These are phyloP conservation scores for Phyllosticta citribraziliensis DNA, from an alignment of 2,329 filamentous ascomycete species.

Conservation along the genomic window DNA sequence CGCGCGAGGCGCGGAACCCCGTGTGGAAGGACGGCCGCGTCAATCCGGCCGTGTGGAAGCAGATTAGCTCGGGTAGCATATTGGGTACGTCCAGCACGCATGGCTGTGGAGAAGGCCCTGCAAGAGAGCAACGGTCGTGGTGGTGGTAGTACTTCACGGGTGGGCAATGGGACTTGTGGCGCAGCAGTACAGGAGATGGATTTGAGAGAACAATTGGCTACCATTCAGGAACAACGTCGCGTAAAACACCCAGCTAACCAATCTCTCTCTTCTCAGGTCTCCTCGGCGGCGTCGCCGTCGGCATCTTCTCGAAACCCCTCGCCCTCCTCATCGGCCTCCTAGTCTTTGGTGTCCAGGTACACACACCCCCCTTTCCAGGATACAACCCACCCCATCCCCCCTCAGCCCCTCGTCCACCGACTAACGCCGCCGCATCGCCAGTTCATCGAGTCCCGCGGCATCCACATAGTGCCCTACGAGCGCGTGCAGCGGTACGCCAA, in stretches of 20 bases:
- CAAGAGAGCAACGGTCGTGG: not conserved
- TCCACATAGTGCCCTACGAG: constrained; percentile 41
- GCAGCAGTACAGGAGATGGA: not conserved
- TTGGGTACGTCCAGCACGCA: constrained; percentile 22
- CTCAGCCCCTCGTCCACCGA: not conserved
- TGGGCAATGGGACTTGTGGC: not conserved
- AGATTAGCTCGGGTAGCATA: constrained; percentile 39
- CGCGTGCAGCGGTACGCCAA: constrained; percentile 42
- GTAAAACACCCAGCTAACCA: not conserved
- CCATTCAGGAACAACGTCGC: not conserved
- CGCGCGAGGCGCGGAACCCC: constrained; percentile 30
- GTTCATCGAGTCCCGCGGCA: constrained; percentile 42
- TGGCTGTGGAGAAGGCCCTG: not conserved
- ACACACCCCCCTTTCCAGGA: constrained; percentile 19
- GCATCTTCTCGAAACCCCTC: constrained; percentile 60
- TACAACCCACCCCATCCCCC: not conserved
- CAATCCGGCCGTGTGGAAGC: constrained; percentile 33
- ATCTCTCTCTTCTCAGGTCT: constrained; percentile 35
- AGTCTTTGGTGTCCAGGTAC: constrained; percentile 54
- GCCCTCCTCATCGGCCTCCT: constrained; percentile 57
- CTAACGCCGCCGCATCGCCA: constrained; percentile 15
- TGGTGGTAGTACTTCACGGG: not conserved
- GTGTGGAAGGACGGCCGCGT: constrained; percentile 28
- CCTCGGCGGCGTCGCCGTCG: constrained; percentile 53
- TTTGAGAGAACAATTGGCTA: not conserved